Base-by-base conservation (phyloP, 352 stramenopile genomes). In the Phytophthora pini region DNA sequence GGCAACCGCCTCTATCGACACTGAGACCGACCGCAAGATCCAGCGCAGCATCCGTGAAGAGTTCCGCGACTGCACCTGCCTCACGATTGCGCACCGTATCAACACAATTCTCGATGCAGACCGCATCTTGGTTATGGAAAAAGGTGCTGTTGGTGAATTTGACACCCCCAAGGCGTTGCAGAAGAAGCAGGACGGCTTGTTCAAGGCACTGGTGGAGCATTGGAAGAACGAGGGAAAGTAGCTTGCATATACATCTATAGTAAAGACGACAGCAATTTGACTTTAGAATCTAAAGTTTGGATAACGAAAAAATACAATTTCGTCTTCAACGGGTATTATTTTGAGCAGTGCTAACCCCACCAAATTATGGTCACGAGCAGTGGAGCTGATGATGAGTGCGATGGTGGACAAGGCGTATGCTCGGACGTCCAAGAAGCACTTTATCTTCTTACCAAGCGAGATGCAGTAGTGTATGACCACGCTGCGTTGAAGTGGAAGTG, bases 11-110 rank as follows among this genome's bases (percentile, higher is more conserved):
- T 95, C 88, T 8, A 96, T 97, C 44, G 92, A 97, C 59, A 82
- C 72, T 8, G 86, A 93, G 55, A 97, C 87, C 3, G 95, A 99
- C 74, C 75, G 82, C 46, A 93, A 94, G 59, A 97, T 98, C 56
- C 89, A 96, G 71, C 72, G 76, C 20, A 97, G 88, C 24, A 98
- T 99, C 64, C 84, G 95, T 24, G 71, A 96, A 47, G 94, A 98
- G 50, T 99, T 99, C 76, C 63, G 66, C 1, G 82, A 97, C 36
- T 90, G 86, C 20, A 99, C 97, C 20, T 87, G 97, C 36, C 78
- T 99, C 10, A 99, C 97, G 5, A 98, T 99, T 64, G 97, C 97
- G 7, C 97, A 99, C 70, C 82, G 97, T n/a, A 85, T 99, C 29
- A 97, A 98, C 61, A 99, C 97, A 12, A 98, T 99, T 67, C 80